phyloP scores from a whole-genome alignment of 371 early-diverging fungal species.

The Haplosporangium sp. region DNA sequence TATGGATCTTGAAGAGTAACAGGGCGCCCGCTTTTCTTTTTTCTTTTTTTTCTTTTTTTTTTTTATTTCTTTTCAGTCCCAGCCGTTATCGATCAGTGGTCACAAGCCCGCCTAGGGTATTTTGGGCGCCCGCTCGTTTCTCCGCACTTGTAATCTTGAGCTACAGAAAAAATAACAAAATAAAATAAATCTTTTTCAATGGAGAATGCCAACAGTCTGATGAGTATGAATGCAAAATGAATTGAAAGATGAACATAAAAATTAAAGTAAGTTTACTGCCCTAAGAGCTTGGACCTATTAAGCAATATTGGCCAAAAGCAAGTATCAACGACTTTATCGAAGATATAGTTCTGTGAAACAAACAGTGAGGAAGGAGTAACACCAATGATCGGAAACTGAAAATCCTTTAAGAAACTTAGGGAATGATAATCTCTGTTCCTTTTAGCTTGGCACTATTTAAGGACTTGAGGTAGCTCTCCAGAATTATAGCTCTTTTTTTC shows the following conservation, averaged over 20 bases:
- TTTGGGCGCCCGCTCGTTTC: conserved; percentile 1
- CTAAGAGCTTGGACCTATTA: background rate
- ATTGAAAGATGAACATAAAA: too few relatives aligned
- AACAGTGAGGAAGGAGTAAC: background rate
- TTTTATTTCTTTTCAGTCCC: background rate
- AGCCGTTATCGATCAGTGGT: conserved; percentile 9
- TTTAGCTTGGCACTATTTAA: background rate
- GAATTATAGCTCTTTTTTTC: background rate
- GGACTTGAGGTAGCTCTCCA: background rate
- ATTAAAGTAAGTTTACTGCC: too few relatives aligned
- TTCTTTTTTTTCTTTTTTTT: background rate
- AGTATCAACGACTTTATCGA: background rate
- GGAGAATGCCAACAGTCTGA: too few relatives aligned
- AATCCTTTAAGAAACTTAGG: conserved; percentile 1
- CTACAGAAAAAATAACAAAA: too few relatives aligned
- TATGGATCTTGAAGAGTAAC: conserved; percentile 32
- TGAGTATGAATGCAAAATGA: too few relatives aligned
- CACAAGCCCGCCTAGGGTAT: background rate
- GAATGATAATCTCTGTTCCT: conserved; percentile 17
- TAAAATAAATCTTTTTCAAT: too few relatives aligned
- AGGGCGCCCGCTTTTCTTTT: too few relatives aligned
- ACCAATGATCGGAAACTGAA: too few relatives aligned
- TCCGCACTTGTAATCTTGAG: conserved; percentile 13
- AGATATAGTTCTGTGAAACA: conserved; percentile 1
- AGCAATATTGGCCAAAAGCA: background rate